Evolutionary conservation across 176 grass and related monocot genomes (phyloP).

Genomic region (Musa beccarii): DNA sequence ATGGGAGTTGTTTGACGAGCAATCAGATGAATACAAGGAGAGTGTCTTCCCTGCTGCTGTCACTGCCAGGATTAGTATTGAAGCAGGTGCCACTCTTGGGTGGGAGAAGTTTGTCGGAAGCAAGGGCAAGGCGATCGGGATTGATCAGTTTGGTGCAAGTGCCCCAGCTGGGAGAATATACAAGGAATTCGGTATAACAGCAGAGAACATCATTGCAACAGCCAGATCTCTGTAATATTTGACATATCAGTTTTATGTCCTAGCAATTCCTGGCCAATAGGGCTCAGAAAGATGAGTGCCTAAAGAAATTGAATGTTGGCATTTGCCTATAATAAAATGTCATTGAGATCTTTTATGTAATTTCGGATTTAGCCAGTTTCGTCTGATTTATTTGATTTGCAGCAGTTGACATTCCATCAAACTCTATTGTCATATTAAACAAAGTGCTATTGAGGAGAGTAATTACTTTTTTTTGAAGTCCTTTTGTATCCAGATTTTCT

Average conservation of each 20-base stretch:
- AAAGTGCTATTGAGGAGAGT: no score
- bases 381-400: not conserved
- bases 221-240: constrained; percentile 75
- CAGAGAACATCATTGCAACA: constrained; percentile 53
- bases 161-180: constrained; percentile 87
- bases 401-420: not conserved
- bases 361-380: not conserved
- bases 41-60: constrained; percentile 73
- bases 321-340: constrained; percentile 71
- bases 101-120: constrained; percentile 69
- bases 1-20: constrained; percentile 86
- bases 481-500: no score
- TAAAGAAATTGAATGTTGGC: constrained; percentile 3
- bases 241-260: not conserved
- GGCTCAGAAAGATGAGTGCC: constrained; percentile 10
- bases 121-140: constrained; percentile 85
- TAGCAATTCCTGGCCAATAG: constrained; percentile 6
- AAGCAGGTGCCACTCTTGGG: constrained; percentile 73
- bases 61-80: constrained; percentile 73
- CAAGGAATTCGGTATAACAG: constrained; percentile 76
- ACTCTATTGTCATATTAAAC: no score
- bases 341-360: not conserved
- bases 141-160: constrained; percentile 88
- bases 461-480: no score
- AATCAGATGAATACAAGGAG: constrained; percentile 84